Base-by-base conservation (phyloP, 805 yeast species). In the Hanseniaspora taiwanica region DNA sequence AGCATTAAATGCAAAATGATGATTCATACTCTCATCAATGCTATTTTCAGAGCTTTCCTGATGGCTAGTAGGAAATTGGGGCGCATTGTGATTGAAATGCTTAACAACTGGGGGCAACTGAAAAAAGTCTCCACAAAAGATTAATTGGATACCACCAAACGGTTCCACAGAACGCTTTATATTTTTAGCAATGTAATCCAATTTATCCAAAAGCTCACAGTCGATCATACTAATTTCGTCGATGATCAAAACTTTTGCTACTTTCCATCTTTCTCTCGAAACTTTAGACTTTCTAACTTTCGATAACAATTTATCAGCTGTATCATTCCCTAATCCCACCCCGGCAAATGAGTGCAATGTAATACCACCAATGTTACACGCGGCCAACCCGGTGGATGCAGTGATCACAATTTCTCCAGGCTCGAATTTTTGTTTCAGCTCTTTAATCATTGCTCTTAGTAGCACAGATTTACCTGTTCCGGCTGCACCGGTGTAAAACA, bases 211-310 rank as follows among this genome's bases (percentile, higher is more conserved):
- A 37, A 89, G 66, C 1, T 53, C 63, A 0, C 86, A 93, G 52
- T 85, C 94, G 42, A 91, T 72, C 98, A 91, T 91, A 1, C 97
- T 87, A 2, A 91, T 71, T 60, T 91, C 98, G 62, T 91, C 98
- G 43, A 91, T 72, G 39, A 91, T 76, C 21, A 91, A 65, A 1
- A 83, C 93, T 48, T 70, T 70, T 1, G 81, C 67, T 4, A 61
- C 60, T 41, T 60, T 66, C 97, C 97, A 91, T 27, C 77, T 66
- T 18, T 62, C 63, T 16, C 54, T 45, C 2, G 66, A 53, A 14
- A 63, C 59, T 35, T 64, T 54, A 42, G 71, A 74, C 36, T 63
- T 66, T 32, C 64, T 63, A 13, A 83, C 70, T 42, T 59, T 66
- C 9, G 65, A 59, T 2, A 72, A 64, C 34, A 84, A 56, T 13